Evolutionary conservation across 768 basidiomycete species (phyloP), one percentile per base, ranked within the genome.

Genomic region (Lactarius hatsudake): DNA sequence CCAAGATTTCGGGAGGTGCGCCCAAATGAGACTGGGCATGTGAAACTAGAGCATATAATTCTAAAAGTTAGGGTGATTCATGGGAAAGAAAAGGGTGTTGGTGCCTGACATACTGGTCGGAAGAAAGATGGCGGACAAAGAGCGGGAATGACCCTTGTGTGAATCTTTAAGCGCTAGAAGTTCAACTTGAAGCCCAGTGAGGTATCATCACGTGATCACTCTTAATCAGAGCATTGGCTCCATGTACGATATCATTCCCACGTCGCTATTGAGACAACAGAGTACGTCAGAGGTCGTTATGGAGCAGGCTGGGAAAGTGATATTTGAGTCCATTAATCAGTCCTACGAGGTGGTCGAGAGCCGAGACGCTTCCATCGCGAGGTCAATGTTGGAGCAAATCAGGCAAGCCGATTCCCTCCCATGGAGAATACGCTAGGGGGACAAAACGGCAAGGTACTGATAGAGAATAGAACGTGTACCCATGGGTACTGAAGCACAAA

Each of bases 141-240:
- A 56, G 54, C 42, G 65, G 65, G 64, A 65, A 65, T 61, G 59
- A 54, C 12, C 53, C 20, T 59, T 20, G 58, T 64, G 64, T 56
- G 59, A 55, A 32, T 36, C 32, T 1, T 64, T 32, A 23, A 20
- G 64, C 59, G 48, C 51, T 59, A 23, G 59, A 55, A 55, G 18
- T 32, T 26, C 5, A 40, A 34, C 34, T 34, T 34, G 34, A 34
- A 40, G n/a, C n/a, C n/a, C n/a, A n/a, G 34, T 34, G 34, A 36
- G 34, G 5, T 3, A 20, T n/a, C 30, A 67, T 60, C 66, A 67
- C 66, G 66, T 67, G 66, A 63, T 55, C 32, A 9, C 1, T 36
- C 36, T 6, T 10, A 17, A 36, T 38, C 36, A 18, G 5, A 26
- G 51, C 51, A 26, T 26, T 26, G 34, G 23, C 30, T 10, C 23